These are phyloP conservation scores for Alternaria novae-zelandiae DNA, from an alignment of 2,329 filamentous ascomycete species.

Conservation along the genomic window DNA sequence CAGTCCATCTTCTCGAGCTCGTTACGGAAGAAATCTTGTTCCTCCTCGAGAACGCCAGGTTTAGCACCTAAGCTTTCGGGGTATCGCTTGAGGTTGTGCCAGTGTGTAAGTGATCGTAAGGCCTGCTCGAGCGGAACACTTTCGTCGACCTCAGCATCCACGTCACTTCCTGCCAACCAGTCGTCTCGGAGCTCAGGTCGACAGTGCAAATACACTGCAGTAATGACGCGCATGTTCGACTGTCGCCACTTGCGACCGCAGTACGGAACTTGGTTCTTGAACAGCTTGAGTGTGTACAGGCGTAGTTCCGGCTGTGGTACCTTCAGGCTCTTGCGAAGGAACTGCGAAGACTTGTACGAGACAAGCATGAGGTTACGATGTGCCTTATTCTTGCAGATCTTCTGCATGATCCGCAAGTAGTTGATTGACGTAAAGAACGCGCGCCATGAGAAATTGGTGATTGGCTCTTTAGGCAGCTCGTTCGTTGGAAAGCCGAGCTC, in stretches of 20 bases:
- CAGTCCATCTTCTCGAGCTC: slow-evolving; percentile 60
- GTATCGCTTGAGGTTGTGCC: slow-evolving; percentile 87
- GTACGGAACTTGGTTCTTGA: slow-evolving; percentile 98
- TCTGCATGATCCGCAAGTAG: slow-evolving; percentile 94
- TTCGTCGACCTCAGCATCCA: slow-evolving; percentile 93
- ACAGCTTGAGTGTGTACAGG: slow-evolving; percentile 94
- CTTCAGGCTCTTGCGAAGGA: slow-evolving; percentile 88
- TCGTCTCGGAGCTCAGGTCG: slow-evolving; percentile 91
- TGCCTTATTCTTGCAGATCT: slow-evolving; percentile 93
- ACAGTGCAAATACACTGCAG: slow-evolving; percentile 92
- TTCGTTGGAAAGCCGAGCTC: slow-evolving; percentile 83
- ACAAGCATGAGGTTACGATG: slow-evolving; percentile 93
- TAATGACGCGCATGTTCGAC: slow-evolving; percentile 98
- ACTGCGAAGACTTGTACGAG: slow-evolving; percentile 92
- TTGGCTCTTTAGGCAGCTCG: slow-evolving; percentile 73
- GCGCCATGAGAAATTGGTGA: slow-evolving; percentile 89
- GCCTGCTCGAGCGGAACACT: slow-evolving; percentile 91
- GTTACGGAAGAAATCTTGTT: slow-evolving; percentile 57
- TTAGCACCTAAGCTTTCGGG: slow-evolving; percentile 73
- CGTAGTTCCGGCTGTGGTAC: slow-evolving; percentile 87
- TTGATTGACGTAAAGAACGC: slow-evolving; percentile 97
- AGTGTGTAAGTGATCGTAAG: slow-evolving; percentile 86
- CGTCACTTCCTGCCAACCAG: slow-evolving; percentile 89
- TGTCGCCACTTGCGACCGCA: slow-evolving; percentile 98
- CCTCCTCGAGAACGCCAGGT: slow-evolving; percentile 50